Percentiles rank a stretch among this genome's conserved stretches.
These are phyloP conservation scores for Smallanthus sonchifolius DNA, from an alignment of 129 eudicot genomes.

Conservation along the genomic window DNA sequence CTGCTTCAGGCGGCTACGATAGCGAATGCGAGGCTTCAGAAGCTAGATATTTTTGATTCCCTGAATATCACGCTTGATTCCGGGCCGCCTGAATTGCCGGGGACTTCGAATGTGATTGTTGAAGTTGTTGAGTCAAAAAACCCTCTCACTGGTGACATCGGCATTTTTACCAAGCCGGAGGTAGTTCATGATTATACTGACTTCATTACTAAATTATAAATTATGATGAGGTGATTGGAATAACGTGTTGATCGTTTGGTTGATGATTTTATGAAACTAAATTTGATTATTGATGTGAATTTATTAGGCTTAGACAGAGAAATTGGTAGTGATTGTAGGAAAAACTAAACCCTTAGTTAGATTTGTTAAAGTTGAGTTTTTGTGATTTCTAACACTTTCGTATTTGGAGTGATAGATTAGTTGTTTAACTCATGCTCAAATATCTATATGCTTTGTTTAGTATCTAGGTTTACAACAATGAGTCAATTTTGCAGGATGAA, in stretches of 20 bases:
- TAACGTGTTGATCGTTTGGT: neutral
- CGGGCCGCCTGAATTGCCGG: slow-evolving; percentile 86
- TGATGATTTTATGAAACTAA: neutral
- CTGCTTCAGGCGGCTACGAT: slow-evolving; percentile 30
- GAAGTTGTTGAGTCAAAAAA: slow-evolving; percentile 42
- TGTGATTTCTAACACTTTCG: neutral
- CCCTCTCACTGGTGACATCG: slow-evolving; percentile 31
- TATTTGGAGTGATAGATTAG: slow-evolving; percentile 3
- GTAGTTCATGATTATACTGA: slow-evolving; percentile 1
- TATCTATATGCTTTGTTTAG: neutral
- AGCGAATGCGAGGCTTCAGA: slow-evolving; percentile 34
- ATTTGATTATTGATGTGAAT: slow-evolving; percentile 9
- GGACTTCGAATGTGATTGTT: slow-evolving; percentile 69
- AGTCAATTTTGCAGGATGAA: neutral
- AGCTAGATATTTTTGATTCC: slow-evolving; percentile 35
- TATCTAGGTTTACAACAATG: neutral
- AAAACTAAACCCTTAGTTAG: neutral
- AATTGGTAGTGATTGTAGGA: neutral
- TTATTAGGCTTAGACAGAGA: neutral
- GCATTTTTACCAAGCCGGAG: slow-evolving; percentile 36
- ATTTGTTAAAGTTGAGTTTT: neutral
- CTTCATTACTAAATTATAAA: neutral
- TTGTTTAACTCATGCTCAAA: neutral
- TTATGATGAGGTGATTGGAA: neutral
- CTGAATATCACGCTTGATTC: slow-evolving; percentile 67